Evolutionary conservation across 495 filamentous ascomycete genomes (phyloP).

Genomic region (Penicillium cinerascens): DNA sequence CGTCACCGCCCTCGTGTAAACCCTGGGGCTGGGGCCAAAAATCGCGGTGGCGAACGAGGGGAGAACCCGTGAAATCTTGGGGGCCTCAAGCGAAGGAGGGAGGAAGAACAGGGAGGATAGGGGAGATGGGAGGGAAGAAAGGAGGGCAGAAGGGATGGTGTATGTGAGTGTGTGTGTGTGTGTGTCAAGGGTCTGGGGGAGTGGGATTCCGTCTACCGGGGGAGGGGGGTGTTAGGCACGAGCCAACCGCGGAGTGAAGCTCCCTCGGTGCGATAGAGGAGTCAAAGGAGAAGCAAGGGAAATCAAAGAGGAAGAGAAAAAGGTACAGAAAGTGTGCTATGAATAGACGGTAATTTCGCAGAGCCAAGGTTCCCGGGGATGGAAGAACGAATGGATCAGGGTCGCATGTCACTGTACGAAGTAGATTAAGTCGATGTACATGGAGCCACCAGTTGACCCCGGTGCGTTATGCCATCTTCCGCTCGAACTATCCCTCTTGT

Average conservation of each 20-base stretch:
- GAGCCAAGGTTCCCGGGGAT: neutral
- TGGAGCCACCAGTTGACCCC: no score
- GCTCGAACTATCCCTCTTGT: no score
- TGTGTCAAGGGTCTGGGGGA: neutral
- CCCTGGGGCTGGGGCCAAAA: conserved; percentile 38
- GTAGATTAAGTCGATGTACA: neutral
- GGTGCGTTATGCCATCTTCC: no score
- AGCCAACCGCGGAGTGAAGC: neutral
- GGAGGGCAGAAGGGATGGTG: conserved; percentile 1
- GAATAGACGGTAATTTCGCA: neutral
- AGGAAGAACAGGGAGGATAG: neutral
- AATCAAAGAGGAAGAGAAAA: conserved; percentile 12
- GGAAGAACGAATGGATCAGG: conserved; percentile 1
- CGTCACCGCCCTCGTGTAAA: conserved; percentile 42
- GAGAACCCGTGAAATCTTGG: neutral
- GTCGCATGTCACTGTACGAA: neutral
- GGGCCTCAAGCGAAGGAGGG: neutral
- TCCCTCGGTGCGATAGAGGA: neutral
- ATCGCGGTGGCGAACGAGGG: conserved; percentile 8
- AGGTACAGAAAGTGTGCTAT: conserved; percentile 8
- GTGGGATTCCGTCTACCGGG: no score
- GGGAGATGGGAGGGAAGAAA: neutral
- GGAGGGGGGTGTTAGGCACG: neutral
- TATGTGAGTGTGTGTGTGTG: no score
- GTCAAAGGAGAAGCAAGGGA: neutral